Base-by-base conservation (phyloP, 1,284 basidiomycete species). In the Fistulinella staudtii region DNA sequence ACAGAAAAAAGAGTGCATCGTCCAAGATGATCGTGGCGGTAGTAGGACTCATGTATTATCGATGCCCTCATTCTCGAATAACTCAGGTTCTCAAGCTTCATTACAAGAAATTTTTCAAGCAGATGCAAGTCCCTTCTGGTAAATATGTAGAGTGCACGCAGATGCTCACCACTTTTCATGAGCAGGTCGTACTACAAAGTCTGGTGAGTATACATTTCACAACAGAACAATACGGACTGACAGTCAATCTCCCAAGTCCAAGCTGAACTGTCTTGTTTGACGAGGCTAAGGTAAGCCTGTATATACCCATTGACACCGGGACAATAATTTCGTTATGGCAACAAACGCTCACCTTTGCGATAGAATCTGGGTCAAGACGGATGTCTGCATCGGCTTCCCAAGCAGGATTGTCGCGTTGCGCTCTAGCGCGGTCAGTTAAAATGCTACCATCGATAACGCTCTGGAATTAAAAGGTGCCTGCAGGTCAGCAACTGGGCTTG, bases 201-300 rank as follows among this genome's bases (percentile, higher is more conserved):
- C 10, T n/a, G 14, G 37, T 54, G 1, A 56, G 36, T 11, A 36
- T 8, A n/a, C 21, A 21, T 45, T 40, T 33, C 10, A 7, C 17
- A 28, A 36, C 3, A 30, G 9, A 23, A 35, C 5, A 14, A 3
- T 18, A 10, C 8, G 5, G 22, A 61, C 77, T 69, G 55, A 80
- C 80, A 63, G 53, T 85, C 83, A 36, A 85, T 68, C 55, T 85
- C 82, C 77, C 80, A 82, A n/a, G 79, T 79, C 77, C 75, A 82
- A 4, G 78, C 71, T 24, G 77, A 80, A 14, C 75, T 68, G 39
- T 79, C 74, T 63, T 85, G 82, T 21, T 76, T 70, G 5, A 71
- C 70, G n/a, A 83, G 71, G 56, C 72, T 74, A 9, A 79, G 60
- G 50, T 82, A 83, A 1, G 76, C 62, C 74, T 76, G 39, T 29